Evolutionary conservation across 495 filamentous ascomycete genomes (phyloP), one percentile per base, ranked within the genome.

Genomic region (Talaromyces ruber): DNA sequence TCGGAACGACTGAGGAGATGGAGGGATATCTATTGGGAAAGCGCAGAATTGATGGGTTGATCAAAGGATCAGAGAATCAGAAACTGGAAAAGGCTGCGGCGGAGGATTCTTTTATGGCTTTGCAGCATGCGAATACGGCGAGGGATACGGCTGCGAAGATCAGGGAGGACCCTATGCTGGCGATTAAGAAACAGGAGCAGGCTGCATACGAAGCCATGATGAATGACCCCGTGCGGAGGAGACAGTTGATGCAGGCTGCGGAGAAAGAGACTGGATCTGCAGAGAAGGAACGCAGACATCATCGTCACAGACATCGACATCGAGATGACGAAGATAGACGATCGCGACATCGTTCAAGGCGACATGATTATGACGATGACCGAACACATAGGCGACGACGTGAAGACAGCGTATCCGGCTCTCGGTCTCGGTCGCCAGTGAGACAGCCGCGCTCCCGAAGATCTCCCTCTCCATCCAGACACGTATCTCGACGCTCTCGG

Each of bases 21-120:
- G 94, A 98, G 67, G 91, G 89, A 7, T 98, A 96, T 69, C 74
- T 98, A 6, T 81, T 98, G 16, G 94, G 94, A 12, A 98, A 97
- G 76, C 79, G 94, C 53, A 82, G 94, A 9, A 90, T 98, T 67
- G 93, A 97, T 76, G 75, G 76, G 3, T 73, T 98, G n/a, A 82
- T 96, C 60, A 94, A 92, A 73, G 90, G 89, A 45, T 85, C 87
- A 39, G 90, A 93, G 51, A 82, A 84, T 62, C 86, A 93, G 75
- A 89, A 87, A 65, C 74, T 97, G 63, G 85, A 88, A 72, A 97
- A 96, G 76, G 80, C 84, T n/a, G 82, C 89, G n/a, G 82, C 83
- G 28, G 75, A 86, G 59, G 82, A 86, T 26, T 81, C 79, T 26
- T 84, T 90, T 52, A 82, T 84, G 74, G 82, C 81, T 6, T 64